Evolutionary conservation across 2,329 filamentous ascomycete genomes (phyloP).

Genomic region (Aspergillus amoenus): DNA sequence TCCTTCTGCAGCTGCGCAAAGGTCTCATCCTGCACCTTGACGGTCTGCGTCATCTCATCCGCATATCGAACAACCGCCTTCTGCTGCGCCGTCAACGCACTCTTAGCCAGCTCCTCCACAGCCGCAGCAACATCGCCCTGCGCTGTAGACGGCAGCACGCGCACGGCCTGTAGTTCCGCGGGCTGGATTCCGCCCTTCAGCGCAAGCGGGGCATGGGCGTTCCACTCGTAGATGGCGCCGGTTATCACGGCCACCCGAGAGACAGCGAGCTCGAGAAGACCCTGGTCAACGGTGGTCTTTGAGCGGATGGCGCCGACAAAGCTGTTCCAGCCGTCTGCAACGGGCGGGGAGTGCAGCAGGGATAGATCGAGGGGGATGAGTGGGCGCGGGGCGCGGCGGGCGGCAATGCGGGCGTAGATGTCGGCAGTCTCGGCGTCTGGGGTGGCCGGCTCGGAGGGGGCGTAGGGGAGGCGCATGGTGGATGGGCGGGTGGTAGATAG

Average conservation of each 20-base stretch:
- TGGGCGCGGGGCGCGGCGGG: constrained; percentile 66
- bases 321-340: constrained; percentile 69
- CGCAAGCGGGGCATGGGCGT: constrained; percentile 69
- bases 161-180: constrained; percentile 53
- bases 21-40: constrained; percentile 66
- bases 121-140: constrained; percentile 27
- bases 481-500: not conserved
- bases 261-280: constrained; percentile 72
- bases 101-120: constrained; percentile 43
- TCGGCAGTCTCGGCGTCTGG: constrained; percentile 31
- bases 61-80: constrained; percentile 70
- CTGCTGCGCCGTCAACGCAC: constrained; percentile 57
- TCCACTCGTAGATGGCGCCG: constrained; percentile 81
- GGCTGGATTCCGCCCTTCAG: constrained; percentile 37
- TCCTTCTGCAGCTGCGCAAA: constrained; percentile 60
- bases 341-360: constrained; percentile 69
- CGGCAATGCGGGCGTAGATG: constrained; percentile 64
- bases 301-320: constrained; percentile 57
- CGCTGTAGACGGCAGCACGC: constrained; percentile 52
- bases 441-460: constrained; percentile 25
- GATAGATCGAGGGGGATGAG: constrained; percentile 74
- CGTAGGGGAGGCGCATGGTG: constrained; percentile 40
- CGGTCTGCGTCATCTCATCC: constrained; percentile 77
- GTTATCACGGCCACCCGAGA: constrained; percentile 79
- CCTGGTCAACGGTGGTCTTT: constrained; percentile 47